These are phyloP conservation scores for Xylariaceae sp. DNA, from an alignment of 2,329 filamentous ascomycete species.

Conservation along the genomic window DNA sequence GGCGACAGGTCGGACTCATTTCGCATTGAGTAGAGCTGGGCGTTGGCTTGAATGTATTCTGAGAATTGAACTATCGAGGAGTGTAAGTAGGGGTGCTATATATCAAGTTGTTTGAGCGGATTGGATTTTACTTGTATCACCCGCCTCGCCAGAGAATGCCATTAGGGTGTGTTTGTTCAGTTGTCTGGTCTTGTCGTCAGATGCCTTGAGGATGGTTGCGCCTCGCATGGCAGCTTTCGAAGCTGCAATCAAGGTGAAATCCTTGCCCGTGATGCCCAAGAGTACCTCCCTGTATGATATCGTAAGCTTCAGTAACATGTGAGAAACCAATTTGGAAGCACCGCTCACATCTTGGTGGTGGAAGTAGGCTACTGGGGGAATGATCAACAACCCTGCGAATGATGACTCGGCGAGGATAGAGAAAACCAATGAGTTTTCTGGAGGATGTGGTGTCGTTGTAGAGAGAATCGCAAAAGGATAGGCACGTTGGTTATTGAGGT, in stretches of 20 bases:
- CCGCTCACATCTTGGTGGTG: conserved; percentile 17
- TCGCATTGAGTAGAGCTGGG: conserved; percentile 97
- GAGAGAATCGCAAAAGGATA: not conserved
- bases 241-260: conserved; percentile 96
- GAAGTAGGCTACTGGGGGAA: conserved; percentile 7
- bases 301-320: conserved; percentile 1
- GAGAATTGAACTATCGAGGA: conserved; percentile 99
- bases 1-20: conserved; percentile 91
- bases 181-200: conserved; percentile 91
- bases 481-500: conserved; percentile 7
- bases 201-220: conserved; percentile 88
- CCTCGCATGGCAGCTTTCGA: conserved; percentile 99
- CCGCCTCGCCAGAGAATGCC: conserved; percentile 93
- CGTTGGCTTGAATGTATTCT: conserved; percentile 98
- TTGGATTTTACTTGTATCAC: conserved; percentile 71
- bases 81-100: conserved; percentile 18
- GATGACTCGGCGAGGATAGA: not conserved
- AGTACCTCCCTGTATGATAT: conserved; percentile 76
- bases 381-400: conserved; percentile 3
- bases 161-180: conserved; percentile 94
- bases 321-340: not conserved
- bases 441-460: too few relatives aligned
- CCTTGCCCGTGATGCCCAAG: conserved; percentile 96
- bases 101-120: not conserved
- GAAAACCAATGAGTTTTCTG: too few relatives aligned